These are phyloP conservation scores for Terfezia claveryi DNA, from an alignment of 495 filamentous ascomycete genomes.

Conservation along the genomic window DNA sequence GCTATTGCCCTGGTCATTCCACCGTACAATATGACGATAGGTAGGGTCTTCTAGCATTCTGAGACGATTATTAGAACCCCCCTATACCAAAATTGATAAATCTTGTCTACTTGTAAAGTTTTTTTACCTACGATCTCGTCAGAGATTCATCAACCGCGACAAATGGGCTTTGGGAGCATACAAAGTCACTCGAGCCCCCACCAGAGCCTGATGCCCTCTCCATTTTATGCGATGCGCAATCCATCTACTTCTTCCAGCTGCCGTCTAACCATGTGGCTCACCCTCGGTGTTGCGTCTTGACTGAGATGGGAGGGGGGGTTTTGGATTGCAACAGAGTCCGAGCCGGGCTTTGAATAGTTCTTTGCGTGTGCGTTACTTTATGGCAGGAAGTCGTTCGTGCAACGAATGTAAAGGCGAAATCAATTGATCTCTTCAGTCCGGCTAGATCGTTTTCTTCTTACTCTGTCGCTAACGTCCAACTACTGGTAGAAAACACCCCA, in stretches of 20 bases:
- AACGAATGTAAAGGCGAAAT: too few relatives aligned
- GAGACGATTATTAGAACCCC: constrained; percentile 2
- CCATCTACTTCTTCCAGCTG: constrained; percentile 4
- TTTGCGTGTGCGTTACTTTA: too few relatives aligned
- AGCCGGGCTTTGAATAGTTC: too few relatives aligned
- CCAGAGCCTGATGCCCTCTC: neutral
- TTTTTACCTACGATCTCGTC: constrained; percentile 54
- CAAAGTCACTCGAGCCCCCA: constrained; percentile 39
- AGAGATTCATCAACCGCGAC: constrained; percentile 11
- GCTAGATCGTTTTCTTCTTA: too few relatives aligned
- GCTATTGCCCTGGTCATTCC: constrained; percentile 84
- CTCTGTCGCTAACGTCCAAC: too few relatives aligned
- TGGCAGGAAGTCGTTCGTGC: too few relatives aligned
- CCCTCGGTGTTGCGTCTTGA: too few relatives aligned
- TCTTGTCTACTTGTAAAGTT: constrained; percentile 74
- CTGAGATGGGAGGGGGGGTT: too few relatives aligned
- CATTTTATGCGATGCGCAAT: neutral
- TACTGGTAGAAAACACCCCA: too few relatives aligned
- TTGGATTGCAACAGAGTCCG: too few relatives aligned
- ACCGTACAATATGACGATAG: constrained; percentile 80
- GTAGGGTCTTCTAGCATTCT: constrained; percentile 96
- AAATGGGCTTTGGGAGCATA: constrained; percentile 21
- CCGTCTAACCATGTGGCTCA: neutral
- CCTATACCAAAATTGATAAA: too few relatives aligned
- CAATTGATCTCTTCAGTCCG: too few relatives aligned